Base-by-base conservation (phyloP, 2,329 filamentous ascomycete species). In the Pseudofabraea citricarpa region DNA sequence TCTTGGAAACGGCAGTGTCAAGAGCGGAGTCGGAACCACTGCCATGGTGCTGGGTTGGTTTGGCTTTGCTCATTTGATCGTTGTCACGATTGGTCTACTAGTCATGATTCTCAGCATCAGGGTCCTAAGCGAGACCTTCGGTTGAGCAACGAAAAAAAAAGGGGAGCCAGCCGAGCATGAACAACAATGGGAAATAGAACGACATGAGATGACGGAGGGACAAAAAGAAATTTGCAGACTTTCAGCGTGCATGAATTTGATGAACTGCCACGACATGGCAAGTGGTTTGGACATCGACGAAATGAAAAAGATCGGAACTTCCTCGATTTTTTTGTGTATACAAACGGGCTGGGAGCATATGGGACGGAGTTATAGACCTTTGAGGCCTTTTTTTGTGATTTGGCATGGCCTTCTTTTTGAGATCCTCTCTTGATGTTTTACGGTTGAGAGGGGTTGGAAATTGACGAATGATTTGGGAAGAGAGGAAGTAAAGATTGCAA, bases 21-120 rank as follows among this genome's bases (percentile, higher is more conserved):
- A 77, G 63, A 88, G 84, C 44, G 90, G 90, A 24, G 89, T 96
- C 10, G 90, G 90, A n/a, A 90, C 88, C 38, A 87, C 85, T 29
- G 91, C 93, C 44, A 97, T 98, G 88, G 87, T 96, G 15, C 75
- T 98, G 60, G 93, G 93, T 46, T 98, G 93, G 93, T 97, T 98
- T 67, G 87, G 88, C 32, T 97, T 98, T 61, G 85, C 87, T 18
- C 67, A 97, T 41, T 75, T 98, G 52, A 95, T 98, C 57, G 85
- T 97, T 49, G 91, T 97, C 41, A 97, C 91, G 38, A 93, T 97
- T 59, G 93, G 91, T 44, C 67, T 97, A 65, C 72, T 98, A 50
- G 86, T 96, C 59, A 97, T 97, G 90, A 95, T 96, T 58, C 71
- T 97, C 64, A 96, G 90, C 69, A 93, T 96, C 62, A 79, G 83